Evolutionary conservation across 1,139 yeast species (phyloP), one percentile per base, ranked within the genome.

Genomic region (Pichia kudriavzevii): DNA sequence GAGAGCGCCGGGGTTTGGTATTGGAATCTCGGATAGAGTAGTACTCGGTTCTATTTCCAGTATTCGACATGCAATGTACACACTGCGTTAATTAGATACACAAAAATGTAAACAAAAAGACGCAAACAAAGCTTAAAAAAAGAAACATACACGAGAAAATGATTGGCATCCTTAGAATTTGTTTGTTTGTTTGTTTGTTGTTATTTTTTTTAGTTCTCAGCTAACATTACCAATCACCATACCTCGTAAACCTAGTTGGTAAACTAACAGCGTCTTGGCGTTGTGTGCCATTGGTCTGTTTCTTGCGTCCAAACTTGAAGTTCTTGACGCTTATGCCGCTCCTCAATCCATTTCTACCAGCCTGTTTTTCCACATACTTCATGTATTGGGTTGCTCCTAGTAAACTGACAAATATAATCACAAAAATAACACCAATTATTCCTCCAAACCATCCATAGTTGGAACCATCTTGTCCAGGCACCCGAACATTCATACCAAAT

Each of bases 401-500:
- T 26, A 61, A 58, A 33, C 63, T 53, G 1, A 45, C 36, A 17
- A 52, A 16, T 25, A 68, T 61, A 27, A 69, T 45, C 4, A 59
- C 45, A n/a, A 70, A 43, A 39, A 75, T 60, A 25, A 72, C 60
- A 6, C 79, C 79, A 22, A 79, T 51, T 40, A 80, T 76, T 33
- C 83, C 82, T 49, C 77, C 75, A 57, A 76, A 79, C 82, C 87
- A 79, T 4, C 62, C 69, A 22, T 68, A 56, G 35, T 56, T 63
- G 2, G 31, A 22, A 1, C 47, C 52, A 0, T 50, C 67, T 7
- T 53, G 65, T 11, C 95, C 95, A 0, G 97, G 97, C 15, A 88
- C 87, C 14, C 53, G 60, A 13, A 91, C 97, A 58, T 91, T 91
- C 98, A 91, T 91, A 50, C 98, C 97, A 60, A 88, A 91, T 43